Evolutionary conservation across 2,329 filamentous ascomycete species (phyloP).

Genomic region (Ophidiomyces ophidiicola): DNA sequence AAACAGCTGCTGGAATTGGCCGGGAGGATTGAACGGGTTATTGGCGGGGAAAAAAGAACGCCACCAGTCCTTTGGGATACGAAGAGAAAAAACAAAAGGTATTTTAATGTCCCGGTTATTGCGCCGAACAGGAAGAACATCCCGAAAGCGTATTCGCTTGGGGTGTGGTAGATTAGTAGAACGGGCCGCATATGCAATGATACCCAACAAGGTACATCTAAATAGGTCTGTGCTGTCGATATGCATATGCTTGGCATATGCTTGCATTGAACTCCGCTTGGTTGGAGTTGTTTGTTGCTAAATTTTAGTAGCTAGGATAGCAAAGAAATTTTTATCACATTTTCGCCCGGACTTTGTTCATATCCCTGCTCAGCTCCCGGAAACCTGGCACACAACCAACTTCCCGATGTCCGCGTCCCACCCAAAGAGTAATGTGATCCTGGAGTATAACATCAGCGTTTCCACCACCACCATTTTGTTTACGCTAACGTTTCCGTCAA

Average conservation of each 20-base stretch:
- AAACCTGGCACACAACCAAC: slow-evolving; percentile 14
- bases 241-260: no score
- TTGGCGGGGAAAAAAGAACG: slow-evolving; percentile 33
- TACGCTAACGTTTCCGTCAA: neutral
- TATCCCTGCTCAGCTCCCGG: slow-evolving; percentile 1
- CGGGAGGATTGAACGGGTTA: slow-evolving; percentile 38
- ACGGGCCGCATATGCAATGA: no score
- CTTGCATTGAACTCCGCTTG: no score
- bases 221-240: no score
- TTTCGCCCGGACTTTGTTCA: no score
- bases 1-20: slow-evolving; percentile 43
- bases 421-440: slow-evolving; percentile 15
- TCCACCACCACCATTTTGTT: slow-evolving; percentile 7
- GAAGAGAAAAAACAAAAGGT: slow-evolving; percentile 1
- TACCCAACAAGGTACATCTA: no score
- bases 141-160: slow-evolving; percentile 12
- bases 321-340: no score
- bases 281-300: no score
- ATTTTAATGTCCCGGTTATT: slow-evolving; percentile 9
- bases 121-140: slow-evolving; percentile 12
- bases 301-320: no score
- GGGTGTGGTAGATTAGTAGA: slow-evolving; percentile 9
- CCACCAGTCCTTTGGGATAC: slow-evolving; percentile 23
- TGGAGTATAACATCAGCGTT: slow-evolving; percentile 11
- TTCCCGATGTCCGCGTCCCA: slow-evolving; percentile 10